Percentiles rank a stretch among this genome's conserved stretches.
These are phyloP conservation scores for Lasiosphaeria hispida DNA, from an alignment of 495 filamentous ascomycete genomes.

Conservation along the genomic window DNA sequence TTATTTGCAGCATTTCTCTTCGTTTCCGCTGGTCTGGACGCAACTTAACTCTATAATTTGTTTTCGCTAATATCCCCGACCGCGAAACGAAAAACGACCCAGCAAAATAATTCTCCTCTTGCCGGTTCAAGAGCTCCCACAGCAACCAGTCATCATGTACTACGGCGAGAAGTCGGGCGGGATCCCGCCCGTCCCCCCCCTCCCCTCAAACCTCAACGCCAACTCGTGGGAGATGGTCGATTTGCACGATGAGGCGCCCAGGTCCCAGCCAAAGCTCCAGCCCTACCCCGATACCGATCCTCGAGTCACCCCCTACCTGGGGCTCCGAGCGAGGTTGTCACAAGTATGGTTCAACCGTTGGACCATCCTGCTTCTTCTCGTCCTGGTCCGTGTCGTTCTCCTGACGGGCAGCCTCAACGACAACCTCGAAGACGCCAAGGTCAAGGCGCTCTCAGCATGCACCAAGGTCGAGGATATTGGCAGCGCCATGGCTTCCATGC, in stretches of 20 bases:
- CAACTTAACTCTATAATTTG: not conserved
- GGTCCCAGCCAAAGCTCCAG: constrained; percentile 12
- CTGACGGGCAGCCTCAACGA: constrained; percentile 66
- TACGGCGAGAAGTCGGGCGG: constrained; percentile 26
- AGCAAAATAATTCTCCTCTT: constrained; percentile 9
- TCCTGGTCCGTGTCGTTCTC: constrained; percentile 76
- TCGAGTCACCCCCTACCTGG: constrained; percentile 84
- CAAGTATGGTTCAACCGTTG: constrained; percentile 97
- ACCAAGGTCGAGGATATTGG: constrained; percentile 90
- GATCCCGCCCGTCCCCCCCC: constrained; percentile 21
- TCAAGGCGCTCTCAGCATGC: constrained; percentile 82
- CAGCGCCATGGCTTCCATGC: constrained; percentile 96
- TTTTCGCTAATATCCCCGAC: not conserved
- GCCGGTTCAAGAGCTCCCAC: constrained; percentile 9
- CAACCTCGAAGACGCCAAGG: constrained; percentile 70
- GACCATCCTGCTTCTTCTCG: constrained; percentile 84
- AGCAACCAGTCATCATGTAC: constrained; percentile 17
- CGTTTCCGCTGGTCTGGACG: constrained; percentile 22
- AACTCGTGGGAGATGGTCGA: constrained; percentile 26
- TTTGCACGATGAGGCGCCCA: constrained; percentile 4
- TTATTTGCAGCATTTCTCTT: not conserved
- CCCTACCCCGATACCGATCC: constrained; percentile 29
- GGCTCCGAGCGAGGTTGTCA: constrained; percentile 81
- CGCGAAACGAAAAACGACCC: not conserved
- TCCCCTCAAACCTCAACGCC: constrained; percentile 26